phyloP scores from a whole-genome alignment of 2,329 filamentous ascomycete genomes.

The Fusarium sp. region DNA sequence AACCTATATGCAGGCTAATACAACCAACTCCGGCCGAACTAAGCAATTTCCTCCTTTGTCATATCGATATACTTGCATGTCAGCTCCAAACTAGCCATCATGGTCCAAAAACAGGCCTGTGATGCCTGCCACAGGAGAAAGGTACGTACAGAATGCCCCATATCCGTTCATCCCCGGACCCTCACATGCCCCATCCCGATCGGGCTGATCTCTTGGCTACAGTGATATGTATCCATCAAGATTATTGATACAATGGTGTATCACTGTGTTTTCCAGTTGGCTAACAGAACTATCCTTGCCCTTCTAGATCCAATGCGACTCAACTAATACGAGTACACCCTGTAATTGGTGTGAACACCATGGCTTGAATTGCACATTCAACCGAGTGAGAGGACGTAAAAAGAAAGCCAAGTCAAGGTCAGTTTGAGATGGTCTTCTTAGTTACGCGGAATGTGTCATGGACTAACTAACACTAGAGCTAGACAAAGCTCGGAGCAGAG shows the following conservation, averaged over 20 bases:
- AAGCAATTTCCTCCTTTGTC: neutral
- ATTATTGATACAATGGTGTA: neutral
- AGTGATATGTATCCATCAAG: neutral
- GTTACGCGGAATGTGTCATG: neutral
- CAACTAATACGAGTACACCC: slow-evolving; percentile 4
- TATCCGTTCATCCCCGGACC: neutral
- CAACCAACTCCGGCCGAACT: neutral
- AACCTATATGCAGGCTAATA: neutral
- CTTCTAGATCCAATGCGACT: slow-evolving; percentile 44
- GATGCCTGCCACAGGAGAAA: slow-evolving; percentile 46
- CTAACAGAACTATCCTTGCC: neutral
- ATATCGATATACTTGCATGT: slow-evolving; percentile 3
- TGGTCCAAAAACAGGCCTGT: slow-evolving; percentile 40
- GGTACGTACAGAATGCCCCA: slow-evolving; percentile 31
- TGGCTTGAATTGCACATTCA: slow-evolving; percentile 43
- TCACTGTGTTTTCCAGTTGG: neutral
- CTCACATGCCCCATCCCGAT: slow-evolving; percentile 1
- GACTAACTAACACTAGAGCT: slow-evolving; percentile 14
- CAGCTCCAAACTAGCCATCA: slow-evolving; percentile 6
- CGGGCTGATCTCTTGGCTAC: slow-evolving; percentile 16
- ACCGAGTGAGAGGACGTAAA: slow-evolving; percentile 44
- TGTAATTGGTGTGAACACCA: slow-evolving; percentile 48
- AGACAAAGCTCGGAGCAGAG: slow-evolving; percentile 33
- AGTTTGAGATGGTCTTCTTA: neutral
- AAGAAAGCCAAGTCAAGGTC: slow-evolving; percentile 36